Evolutionary conservation across 73 alveolate species (phyloP), one percentile per base, ranked within the genome.

Genomic region (Durusdinium trenchii): DNA sequence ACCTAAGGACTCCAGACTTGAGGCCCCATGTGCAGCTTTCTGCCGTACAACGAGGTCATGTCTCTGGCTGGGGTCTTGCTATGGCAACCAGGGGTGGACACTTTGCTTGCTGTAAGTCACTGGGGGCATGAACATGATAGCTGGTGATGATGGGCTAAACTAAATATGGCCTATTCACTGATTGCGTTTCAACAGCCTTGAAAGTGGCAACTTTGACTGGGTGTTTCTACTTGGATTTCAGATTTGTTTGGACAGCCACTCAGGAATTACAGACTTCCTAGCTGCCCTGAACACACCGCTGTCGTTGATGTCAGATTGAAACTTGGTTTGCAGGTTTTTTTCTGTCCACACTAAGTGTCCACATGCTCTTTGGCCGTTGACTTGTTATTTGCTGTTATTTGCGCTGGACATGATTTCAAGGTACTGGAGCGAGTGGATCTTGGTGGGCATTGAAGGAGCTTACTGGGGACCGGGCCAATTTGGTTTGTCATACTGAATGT

Each of bases 381-480:
- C 6, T 16, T n/a, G 2, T 9, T 69, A n/a, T 23, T 48, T 69
- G 23, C 38, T 64, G 43, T 64, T 7, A 26, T 9, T 26, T 23
- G 38, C 32, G 30, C 40, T 32, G 85, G 12, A 12, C 12, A 16
- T 5, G 7, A 38, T 10, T 36, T 40, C 36, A 10, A 76, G 87
- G 87, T 40, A 10, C 87, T 45, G 87, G 87, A 0, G 87, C 87
- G 16, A 6, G 42, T 76, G 87, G 87, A 16, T 76, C 87, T 20
- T 76, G 87, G 87, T 76, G 60, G 62, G 87, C 87, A 0, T 45
- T 76, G 61, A 76, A 42, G 45, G 87, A 76, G 26, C 61, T 76
- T 23, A 76, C 87, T 16, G 87, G 87, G 6, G 61, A 45, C 87
- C 32, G 87, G 14, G 42, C 62, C 62, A 10, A 1, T 0, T 12